These are phyloP conservation scores for Scutellaria barbata DNA, from an alignment of 257 asterid species.

Conservation along the genomic window DNA sequence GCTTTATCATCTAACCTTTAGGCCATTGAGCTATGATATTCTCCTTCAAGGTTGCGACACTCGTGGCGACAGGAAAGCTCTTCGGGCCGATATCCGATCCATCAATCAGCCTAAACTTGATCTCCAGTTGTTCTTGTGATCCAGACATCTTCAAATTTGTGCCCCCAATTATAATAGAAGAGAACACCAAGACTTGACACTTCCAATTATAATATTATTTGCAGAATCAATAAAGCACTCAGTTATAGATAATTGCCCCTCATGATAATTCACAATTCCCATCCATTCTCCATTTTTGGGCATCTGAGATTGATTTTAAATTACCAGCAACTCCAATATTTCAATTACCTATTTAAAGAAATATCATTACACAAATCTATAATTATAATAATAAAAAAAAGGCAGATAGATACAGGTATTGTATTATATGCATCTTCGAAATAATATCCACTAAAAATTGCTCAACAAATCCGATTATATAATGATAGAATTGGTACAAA, in stretches of 20 bases:
- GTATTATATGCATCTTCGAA: slow-evolving; percentile 6
- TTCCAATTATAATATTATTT: slow-evolving; percentile 26
- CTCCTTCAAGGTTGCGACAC: slow-evolving; percentile 82
- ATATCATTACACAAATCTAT: slow-evolving; percentile 6
- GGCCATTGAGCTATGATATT: slow-evolving; percentile 92
- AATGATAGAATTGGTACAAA: neutral
- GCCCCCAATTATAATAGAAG: slow-evolving; percentile 30
- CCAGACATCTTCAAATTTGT: slow-evolving; percentile 57
- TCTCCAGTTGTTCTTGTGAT: slow-evolving; percentile 75
- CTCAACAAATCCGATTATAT: slow-evolving; percentile 19
- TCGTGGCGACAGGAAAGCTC: slow-evolving; percentile 63
- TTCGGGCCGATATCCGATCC: slow-evolving; percentile 93
- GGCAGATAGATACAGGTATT: neutral
- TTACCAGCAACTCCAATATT: slow-evolving; percentile 3
- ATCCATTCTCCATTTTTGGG: slow-evolving; percentile 38
- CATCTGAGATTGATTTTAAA: slow-evolving; percentile 28
- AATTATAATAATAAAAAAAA: neutral
- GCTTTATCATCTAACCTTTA: slow-evolving; percentile 61
- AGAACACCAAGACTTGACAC: slow-evolving; percentile 37
- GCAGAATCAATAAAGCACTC: slow-evolving; percentile 23
- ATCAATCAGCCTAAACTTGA: slow-evolving; percentile 89
- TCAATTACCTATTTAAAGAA: slow-evolving; percentile 25
- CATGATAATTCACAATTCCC: slow-evolving; percentile 40
- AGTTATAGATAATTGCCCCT: slow-evolving; percentile 28
- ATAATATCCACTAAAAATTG: neutral